Evolutionary conservation across 2,329 filamentous ascomycete genomes (phyloP), one percentile per base, ranked within the genome.

Genomic region (Immersiporthe knoxdaviesiana): DNA sequence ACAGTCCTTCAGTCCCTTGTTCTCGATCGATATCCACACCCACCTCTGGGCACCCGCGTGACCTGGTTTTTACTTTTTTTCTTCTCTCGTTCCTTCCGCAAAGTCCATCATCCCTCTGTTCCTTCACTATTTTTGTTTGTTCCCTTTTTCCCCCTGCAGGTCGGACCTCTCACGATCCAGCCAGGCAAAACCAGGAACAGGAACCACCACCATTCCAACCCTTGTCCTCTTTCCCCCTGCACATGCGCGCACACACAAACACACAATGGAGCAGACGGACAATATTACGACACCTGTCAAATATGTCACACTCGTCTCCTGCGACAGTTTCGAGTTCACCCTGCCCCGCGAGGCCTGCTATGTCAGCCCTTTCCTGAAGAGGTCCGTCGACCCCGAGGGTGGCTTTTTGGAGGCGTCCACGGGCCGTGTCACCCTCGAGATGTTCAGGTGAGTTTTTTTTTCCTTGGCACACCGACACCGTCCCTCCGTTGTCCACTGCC

Each of bases 271-370:
- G 52, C 30, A 30, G 52, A 32, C 27, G 21, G 47, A 50, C 47
- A n/a, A 21, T 21, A 47, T n/a, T 30, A 64, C 63, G 66, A 61
- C 67, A 44, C 63, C 70, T 11, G 88, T 86, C 79, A 89, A 92
- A 76, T 94, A 93, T 79, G 87, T 94, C 73, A 94, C 92, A 6
- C 87, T 95, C 65, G 85, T 94, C 56, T 93, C 91, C 0, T 86
- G 84, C 73, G 92, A 95, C 79, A 91, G 88, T 74, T 93, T 89
- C 77, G 91, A 93, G 81, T 94, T 92, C 77, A 88, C 92, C 72
- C 85, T 94, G 65, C 83, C 91, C 67, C 88, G 91, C 66, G 90
- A 92, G 63, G 90, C 91, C 2, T 88, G 91, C 70, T 83, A 88
- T 75, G 83, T 92, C 75, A 92, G 91, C 74, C 89, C 89, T 44